phyloP scores from a whole-genome alignment of 2,329 filamentous ascomycete species.

The Tolypocladium inflatum region DNA sequence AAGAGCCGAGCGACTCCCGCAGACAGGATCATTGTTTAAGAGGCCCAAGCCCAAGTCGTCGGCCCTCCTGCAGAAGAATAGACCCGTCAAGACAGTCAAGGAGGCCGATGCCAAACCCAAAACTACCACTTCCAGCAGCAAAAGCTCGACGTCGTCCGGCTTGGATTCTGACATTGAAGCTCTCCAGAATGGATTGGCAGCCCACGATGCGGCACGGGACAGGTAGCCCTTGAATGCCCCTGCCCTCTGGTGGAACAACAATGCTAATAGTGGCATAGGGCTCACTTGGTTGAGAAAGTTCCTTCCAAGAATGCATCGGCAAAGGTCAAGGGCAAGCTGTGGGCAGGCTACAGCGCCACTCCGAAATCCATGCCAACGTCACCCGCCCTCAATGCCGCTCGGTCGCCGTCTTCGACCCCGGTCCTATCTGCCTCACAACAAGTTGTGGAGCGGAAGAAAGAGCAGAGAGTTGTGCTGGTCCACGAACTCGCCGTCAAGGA shows the following conservation, averaged over 20 bases:
- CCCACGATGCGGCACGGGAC: conserved; percentile 23
- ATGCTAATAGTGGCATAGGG: conserved; percentile 20
- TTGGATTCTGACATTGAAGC: conserved; percentile 40
- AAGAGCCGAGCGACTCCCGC: conserved; percentile 37
- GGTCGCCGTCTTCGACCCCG: conserved; percentile 43
- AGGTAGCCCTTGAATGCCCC: conserved; percentile 18
- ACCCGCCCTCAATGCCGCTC: conserved; percentile 43
- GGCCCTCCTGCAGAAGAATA: conserved; percentile 8
- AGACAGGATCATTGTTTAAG: conserved; percentile 41
- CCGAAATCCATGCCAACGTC: conserved; percentile 38
- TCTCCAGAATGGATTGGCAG: conserved; percentile 32
- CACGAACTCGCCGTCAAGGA: conserved; percentile 51
- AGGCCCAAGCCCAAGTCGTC: conserved; percentile 25
- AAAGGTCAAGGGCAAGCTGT: conserved; percentile 33
- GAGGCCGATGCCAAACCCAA: conserved; percentile 19
- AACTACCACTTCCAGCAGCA: conserved; percentile 16
- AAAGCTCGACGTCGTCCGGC: conserved; percentile 27
- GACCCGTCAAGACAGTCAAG: conserved; percentile 20
- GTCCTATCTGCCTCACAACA: conserved; percentile 41
- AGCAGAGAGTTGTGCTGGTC: conserved; percentile 42
- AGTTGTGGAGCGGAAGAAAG: conserved; percentile 42
- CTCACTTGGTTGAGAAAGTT: conserved; percentile 24
- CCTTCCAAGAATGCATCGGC: conserved; percentile 20
- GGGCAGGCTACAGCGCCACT: conserved; percentile 29
- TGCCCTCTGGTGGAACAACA: conserved; percentile 3